Conservation (phyloP, 768 basidiomycete species). For the Cystobasidium tubakii region DNA sequence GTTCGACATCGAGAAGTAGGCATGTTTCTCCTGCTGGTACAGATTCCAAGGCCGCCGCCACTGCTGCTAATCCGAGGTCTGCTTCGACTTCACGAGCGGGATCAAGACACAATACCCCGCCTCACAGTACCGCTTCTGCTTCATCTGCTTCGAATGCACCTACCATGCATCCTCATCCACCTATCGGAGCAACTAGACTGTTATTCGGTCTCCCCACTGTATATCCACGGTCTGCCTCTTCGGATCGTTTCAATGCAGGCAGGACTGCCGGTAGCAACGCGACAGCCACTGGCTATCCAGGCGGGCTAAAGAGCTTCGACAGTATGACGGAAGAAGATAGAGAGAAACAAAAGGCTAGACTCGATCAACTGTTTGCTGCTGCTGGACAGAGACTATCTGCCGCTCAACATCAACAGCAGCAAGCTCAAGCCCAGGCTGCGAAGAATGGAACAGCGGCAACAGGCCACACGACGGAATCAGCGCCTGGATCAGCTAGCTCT, state of each 20-base stretch:
- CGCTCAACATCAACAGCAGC: background rate
- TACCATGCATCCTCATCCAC: background rate
- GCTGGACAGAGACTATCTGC: slow-evolving; percentile 23
- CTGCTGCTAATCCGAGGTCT: background rate
- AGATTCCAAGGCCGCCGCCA: background rate
- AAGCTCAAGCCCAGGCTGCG: background rate
- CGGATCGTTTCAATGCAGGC: background rate
- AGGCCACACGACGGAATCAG: background rate
- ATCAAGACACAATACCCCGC: slow-evolving; percentile 8
- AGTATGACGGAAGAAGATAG: background rate
- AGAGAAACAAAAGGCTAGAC: slow-evolving; percentile 18
- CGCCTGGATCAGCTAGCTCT: background rate
- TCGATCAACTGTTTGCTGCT: slow-evolving; percentile 26
- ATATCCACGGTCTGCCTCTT: background rate
- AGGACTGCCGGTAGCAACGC: background rate
- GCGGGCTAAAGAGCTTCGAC: background rate
- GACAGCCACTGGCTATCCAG: background rate
- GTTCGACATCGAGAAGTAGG: background rate
- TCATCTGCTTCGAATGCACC: background rate
- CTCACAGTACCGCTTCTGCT: background rate
- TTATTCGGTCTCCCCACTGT: background rate
- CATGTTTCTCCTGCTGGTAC: background rate
- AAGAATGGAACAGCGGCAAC: background rate
- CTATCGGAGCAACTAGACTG: background rate
- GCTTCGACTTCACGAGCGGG: background rate